These are phyloP conservation scores for Serendipita sp. DNA, from an alignment of 768 basidiomycete species.

Conservation along the genomic window DNA sequence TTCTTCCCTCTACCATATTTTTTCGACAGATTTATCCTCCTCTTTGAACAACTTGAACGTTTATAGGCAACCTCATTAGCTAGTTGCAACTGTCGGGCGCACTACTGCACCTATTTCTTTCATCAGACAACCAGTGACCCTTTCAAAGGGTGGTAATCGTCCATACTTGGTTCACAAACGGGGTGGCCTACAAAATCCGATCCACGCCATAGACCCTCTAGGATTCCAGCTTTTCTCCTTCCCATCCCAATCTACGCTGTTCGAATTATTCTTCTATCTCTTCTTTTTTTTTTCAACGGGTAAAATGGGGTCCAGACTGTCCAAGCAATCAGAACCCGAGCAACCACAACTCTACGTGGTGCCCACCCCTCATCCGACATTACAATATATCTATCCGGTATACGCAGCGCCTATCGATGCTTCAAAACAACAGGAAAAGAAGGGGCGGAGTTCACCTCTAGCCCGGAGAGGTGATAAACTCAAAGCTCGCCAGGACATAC, in stretches of 20 bases:
- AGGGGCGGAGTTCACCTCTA: not conserved
- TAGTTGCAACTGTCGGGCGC: no score
- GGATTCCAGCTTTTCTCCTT: not conserved
- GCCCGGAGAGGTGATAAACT: not conserved
- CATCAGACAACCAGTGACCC: no score
- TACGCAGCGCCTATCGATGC: not conserved
- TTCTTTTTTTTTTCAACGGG: not conserved
- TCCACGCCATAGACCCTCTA: not conserved
- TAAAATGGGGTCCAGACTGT: slow-evolving; percentile 1
- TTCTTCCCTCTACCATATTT: no score
- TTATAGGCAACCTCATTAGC: no score
- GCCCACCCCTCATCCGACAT: not conserved
- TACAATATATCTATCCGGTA: not conserved
- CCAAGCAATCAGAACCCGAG: not conserved
- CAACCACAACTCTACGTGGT: not conserved
- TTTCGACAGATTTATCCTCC: no score
- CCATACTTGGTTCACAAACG: no score
- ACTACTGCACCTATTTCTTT: no score
- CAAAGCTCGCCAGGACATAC: not conserved
- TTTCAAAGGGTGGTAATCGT: no score
- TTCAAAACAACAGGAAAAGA: not conserved
- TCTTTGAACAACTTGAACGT: no score
- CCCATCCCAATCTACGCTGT: not conserved
- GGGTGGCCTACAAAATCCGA: not conserved
- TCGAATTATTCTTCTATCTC: not conserved